Percentiles rank a stretch among this genome's conserved stretches.
phyloP scores from a whole-genome alignment of 1,284 basidiomycete species.

The Dichomitus squalens region DNA sequence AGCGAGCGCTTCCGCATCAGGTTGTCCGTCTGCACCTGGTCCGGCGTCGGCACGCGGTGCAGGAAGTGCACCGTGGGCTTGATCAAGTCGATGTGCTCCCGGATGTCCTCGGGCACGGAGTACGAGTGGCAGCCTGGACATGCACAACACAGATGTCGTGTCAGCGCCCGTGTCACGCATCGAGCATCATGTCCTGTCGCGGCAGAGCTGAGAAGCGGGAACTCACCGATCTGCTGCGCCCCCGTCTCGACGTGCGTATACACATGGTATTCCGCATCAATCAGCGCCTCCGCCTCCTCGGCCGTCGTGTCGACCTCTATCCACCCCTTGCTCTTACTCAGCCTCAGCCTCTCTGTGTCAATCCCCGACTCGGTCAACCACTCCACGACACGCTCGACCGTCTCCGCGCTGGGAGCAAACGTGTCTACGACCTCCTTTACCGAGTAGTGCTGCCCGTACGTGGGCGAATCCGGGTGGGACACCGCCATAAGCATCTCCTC shows the following conservation, averaged over 20 bases:
- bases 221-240: conserved; percentile 41
- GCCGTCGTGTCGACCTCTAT: conserved; percentile 42
- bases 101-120: conserved; percentile 40
- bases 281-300: conserved; percentile 42
- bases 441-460: conserved; percentile 41
- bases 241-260: conserved; percentile 41
- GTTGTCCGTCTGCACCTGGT: conserved; percentile 17
- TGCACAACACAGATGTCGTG: no score
- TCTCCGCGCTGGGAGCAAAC: conserved; percentile 42
- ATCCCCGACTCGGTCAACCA: conserved; percentile 45
- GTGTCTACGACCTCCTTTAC: conserved; percentile 36
- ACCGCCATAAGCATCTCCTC: conserved; percentile 40
- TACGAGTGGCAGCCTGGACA: conserved; percentile 41
- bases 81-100: conserved; percentile 45
- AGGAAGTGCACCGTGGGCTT: conserved; percentile 47
- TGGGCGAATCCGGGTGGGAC: conserved; percentile 38
- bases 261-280: conserved; percentile 41
- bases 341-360: conserved; percentile 30
- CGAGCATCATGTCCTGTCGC: no score
- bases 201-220: not conserved
- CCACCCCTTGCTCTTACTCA: conserved; percentile 43
- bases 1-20: conserved; percentile 22
- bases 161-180: no score
- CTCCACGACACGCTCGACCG: conserved; percentile 36
- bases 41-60: conserved; percentile 20